These are phyloP conservation scores for Calonectria montana DNA, from an alignment of 2,329 filamentous ascomycete genomes.

Conservation along the genomic window DNA sequence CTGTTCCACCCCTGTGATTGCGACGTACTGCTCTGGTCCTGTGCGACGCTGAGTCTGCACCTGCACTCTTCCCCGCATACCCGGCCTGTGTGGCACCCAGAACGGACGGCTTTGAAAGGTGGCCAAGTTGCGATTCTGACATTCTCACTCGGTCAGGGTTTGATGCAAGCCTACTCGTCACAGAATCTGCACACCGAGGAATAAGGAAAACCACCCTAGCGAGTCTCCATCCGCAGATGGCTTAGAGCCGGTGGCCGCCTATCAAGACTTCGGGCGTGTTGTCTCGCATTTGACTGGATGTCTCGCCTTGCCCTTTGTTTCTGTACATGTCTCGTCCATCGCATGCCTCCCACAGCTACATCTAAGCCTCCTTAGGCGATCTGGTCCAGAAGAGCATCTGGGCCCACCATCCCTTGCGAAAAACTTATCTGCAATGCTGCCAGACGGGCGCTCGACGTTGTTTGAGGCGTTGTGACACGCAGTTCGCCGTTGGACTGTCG, in stretches of 20 bases:
- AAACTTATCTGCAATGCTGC: not conserved
- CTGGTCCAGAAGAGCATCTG: not conserved
- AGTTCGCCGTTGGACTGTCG: not conserved
- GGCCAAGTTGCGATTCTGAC: not conserved
- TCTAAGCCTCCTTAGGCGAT: constrained; percentile 23
- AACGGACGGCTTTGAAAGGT: not conserved
- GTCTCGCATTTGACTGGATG: constrained; percentile 21
- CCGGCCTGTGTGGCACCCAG: constrained; percentile 16
- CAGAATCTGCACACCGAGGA: not conserved
- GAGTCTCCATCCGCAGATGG: constrained; percentile 18
- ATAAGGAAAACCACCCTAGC: not conserved
- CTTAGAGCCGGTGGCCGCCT: constrained; percentile 17
- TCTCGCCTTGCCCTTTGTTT: constrained; percentile 19
- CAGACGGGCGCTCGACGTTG: not conserved
- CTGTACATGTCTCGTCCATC: constrained; percentile 29
- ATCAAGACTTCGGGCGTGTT: constrained; percentile 3
- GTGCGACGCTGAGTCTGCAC: constrained; percentile 15
- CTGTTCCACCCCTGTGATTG: constrained; percentile 11
- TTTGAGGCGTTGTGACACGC: not conserved
- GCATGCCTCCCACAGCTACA: constrained; percentile 28
- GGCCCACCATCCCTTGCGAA: not conserved
- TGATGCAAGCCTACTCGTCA: not conserved
- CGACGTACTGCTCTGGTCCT: not conserved
- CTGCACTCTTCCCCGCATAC: constrained; percentile 17
- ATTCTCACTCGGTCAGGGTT: constrained; percentile 20